Percentiles rank a stretch among this genome's conserved stretches.
These are phyloP conservation scores for Heracleum sosnowskyi DNA, from an alignment of 129 eudicot species.

Conservation along the genomic window DNA sequence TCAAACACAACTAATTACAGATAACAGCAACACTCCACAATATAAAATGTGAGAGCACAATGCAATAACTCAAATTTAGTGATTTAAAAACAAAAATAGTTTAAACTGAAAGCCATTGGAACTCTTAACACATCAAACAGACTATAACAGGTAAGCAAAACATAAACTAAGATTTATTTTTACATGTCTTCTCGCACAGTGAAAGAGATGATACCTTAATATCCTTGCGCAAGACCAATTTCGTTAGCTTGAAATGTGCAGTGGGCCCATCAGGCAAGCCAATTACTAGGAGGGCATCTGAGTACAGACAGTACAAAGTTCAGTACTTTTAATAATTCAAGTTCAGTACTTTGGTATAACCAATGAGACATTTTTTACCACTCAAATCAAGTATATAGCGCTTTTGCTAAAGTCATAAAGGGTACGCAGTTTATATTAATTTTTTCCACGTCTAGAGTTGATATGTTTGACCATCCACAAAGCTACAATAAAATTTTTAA, in stretches of 20 bases:
- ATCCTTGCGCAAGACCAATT: conserved; percentile 77
- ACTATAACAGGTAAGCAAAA: not conserved
- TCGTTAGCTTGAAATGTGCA: conserved; percentile 90
- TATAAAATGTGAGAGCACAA: not conserved
- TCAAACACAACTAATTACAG: not conserved
- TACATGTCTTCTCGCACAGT: too few relatives aligned
- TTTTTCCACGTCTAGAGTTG: not conserved
- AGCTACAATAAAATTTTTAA: not conserved
- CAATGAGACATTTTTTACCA: not conserved
- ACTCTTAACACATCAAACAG: not conserved
- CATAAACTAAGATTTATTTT: not conserved
- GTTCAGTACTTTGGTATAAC: not conserved
- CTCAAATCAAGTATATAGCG: not conserved
- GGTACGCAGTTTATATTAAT: too few relatives aligned
- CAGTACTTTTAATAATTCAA: not conserved
- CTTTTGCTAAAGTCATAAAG: not conserved
- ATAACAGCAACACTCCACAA: not conserved
- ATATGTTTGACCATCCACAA: not conserved
- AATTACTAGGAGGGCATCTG: conserved; percentile 78
- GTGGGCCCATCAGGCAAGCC: conserved; percentile 96
- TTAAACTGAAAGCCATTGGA: not conserved
- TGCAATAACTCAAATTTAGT: not conserved
- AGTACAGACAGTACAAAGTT: conserved; percentile 4
- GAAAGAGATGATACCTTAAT: conserved; percentile 44
- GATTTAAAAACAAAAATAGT: not conserved